phyloP scores from a whole-genome alignment of 495 filamentous ascomycete genomes.

The Xylaria curta region DNA sequence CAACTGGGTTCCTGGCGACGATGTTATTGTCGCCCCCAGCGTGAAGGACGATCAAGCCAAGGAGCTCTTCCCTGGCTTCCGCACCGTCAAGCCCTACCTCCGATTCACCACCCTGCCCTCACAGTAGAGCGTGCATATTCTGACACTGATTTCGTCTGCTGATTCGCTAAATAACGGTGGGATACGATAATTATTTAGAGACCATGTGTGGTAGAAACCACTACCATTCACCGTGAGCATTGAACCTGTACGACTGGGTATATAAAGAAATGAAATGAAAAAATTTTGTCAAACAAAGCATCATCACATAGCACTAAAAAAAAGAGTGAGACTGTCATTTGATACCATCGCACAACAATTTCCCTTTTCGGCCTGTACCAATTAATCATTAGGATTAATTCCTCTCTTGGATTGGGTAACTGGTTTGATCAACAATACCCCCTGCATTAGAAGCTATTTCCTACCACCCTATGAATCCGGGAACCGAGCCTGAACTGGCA shows the following conservation, averaged over 20 bases:
- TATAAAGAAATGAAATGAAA: not conserved
- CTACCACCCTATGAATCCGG: not conserved
- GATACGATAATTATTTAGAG: not conserved
- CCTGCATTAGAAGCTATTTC: not conserved
- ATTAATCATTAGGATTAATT: not conserved
- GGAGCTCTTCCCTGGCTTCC: slow-evolving; percentile 88
- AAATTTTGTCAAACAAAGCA: not conserved
- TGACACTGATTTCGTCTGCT: slow-evolving; percentile 2
- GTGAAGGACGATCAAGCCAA: slow-evolving; percentile 88
- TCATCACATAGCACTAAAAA: not conserved
- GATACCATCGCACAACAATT: not conserved
- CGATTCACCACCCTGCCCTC: slow-evolving; percentile 72
- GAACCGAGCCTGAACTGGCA: slow-evolving; percentile 1
- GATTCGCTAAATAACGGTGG: not conserved
- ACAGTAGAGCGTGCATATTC: slow-evolving; percentile 39
- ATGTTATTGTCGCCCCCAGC: slow-evolving; percentile 93
- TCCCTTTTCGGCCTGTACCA: not conserved
- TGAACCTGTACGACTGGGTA: not conserved
- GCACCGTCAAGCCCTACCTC: slow-evolving; percentile 92
- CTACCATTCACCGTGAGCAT: not conserved
- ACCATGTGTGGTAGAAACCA: not conserved
- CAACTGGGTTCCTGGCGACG: slow-evolving; percentile 89
- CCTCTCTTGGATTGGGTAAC: not conserved
- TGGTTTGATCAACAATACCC: slow-evolving; percentile 12
- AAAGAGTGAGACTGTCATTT: not conserved